Conservation (phyloP, 2,329 filamentous ascomycete genomes). For the Beauveria sp. region DNA sequence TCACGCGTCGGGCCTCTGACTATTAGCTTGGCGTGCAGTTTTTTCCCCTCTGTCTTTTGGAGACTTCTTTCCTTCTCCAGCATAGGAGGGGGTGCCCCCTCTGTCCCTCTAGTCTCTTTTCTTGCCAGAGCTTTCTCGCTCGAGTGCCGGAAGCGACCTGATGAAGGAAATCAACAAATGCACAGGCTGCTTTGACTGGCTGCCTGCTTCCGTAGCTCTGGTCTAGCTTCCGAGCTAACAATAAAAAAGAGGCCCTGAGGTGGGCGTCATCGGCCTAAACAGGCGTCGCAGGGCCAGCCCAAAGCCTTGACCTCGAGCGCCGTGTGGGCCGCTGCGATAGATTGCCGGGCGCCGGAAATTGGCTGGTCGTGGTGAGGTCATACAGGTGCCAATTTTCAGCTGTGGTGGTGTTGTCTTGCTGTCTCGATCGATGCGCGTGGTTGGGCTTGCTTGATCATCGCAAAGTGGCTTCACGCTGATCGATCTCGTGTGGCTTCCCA, state of each 20-base stretch:
- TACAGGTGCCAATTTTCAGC: conserved; percentile 6
- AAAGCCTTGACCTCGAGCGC: not conserved
- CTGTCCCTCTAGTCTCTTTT: not conserved
- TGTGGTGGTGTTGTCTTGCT: not conserved
- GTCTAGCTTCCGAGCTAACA: conserved; percentile 2
- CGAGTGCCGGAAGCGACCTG: not conserved
- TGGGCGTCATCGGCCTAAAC: not conserved
- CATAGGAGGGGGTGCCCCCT: not conserved
- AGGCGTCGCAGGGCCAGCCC: not conserved
- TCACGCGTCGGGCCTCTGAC: not conserved
- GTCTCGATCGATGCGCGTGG: not conserved
- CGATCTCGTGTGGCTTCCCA: not conserved
- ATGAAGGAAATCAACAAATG: conserved; percentile 1
- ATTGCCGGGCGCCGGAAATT: conserved; percentile 11
- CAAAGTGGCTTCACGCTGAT: not conserved
- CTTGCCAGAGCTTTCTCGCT: not conserved
- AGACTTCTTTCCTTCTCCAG: not conserved
- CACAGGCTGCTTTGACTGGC: conserved; percentile 2
- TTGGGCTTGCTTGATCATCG: not conserved
- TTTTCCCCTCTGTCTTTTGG: no score
- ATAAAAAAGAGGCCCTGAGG: not conserved
- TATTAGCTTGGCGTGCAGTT: conserved; percentile 6
- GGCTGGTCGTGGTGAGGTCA: conserved; percentile 9
- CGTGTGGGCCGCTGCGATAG: conserved; percentile 5
- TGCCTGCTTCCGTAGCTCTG: not conserved